These are phyloP conservation scores for Suhomyces bolitotheri DNA, from an alignment of 1,139 yeast species.

Conservation along the genomic window DNA sequence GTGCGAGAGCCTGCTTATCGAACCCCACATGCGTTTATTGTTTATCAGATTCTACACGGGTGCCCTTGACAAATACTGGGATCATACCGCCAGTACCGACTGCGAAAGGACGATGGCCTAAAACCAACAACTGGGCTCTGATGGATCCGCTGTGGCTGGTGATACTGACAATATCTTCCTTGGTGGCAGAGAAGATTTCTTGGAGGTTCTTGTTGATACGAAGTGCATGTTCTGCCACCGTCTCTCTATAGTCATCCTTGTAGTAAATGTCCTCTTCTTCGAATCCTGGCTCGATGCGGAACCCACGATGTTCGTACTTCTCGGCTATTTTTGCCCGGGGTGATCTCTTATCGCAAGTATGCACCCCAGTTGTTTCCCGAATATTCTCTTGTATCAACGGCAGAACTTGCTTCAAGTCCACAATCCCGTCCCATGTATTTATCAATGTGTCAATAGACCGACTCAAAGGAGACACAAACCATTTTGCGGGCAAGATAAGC, in stretches of 20 bases:
- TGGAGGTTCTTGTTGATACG: slow-evolving; percentile 41
- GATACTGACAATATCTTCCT: slow-evolving; percentile 29
- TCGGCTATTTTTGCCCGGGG: slow-evolving; percentile 30
- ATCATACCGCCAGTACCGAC: slow-evolving; percentile 49
- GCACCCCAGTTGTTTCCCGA: slow-evolving; percentile 47
- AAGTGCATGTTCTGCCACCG: slow-evolving; percentile 42
- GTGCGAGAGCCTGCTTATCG: too few species aligned
- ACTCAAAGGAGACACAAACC: slow-evolving; percentile 40
- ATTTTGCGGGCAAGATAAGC: slow-evolving; percentile 30
- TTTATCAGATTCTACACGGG: slow-evolving; percentile 1
- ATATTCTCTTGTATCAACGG: slow-evolving; percentile 44
- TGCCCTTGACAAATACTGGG: slow-evolving; percentile 44
- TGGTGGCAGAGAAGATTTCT: slow-evolving; percentile 28
- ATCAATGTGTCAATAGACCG: slow-evolving; percentile 42
- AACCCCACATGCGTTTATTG: too few species aligned
- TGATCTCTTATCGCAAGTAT: slow-evolving; percentile 47
- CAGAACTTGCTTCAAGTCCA: slow-evolving; percentile 24
- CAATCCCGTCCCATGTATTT: slow-evolving; percentile 28
- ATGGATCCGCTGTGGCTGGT: slow-evolving; percentile 46
- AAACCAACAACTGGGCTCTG: slow-evolving; percentile 40
- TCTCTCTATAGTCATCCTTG: slow-evolving; percentile 40
- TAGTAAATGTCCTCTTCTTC: slow-evolving; percentile 43
- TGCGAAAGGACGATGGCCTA: slow-evolving; percentile 43
- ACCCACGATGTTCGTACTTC: slow-evolving; percentile 27
- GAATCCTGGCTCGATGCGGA: slow-evolving; percentile 42